Evolutionary conservation across 2,329 filamentous ascomycete species (phyloP).

Genomic region (Cordyceps militaris): DNA sequence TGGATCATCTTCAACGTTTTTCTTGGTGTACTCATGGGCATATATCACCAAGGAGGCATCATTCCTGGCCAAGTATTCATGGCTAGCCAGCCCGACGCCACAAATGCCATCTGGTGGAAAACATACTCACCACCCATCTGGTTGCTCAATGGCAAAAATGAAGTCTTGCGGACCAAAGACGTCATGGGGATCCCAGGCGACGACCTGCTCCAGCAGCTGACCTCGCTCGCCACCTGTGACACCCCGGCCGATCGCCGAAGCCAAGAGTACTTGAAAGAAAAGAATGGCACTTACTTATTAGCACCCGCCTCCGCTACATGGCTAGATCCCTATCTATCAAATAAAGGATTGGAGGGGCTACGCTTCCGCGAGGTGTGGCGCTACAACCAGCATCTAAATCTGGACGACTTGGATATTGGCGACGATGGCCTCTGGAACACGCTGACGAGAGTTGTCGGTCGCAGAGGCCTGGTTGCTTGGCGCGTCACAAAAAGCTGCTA

Average conservation of each 20-base stretch:
- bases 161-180: conserved; percentile 62
- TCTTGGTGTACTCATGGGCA: conserved; percentile 68
- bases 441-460: conserved; percentile 57
- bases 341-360: conserved; percentile 53
- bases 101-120: conserved; percentile 75
- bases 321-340: conserved; percentile 55
- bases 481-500: conserved; percentile 56
- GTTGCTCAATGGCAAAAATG: conserved; percentile 70
- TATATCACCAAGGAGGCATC: conserved; percentile 74
- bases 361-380: conserved; percentile 65
- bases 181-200: conserved; percentile 65
- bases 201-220: conserved; percentile 51
- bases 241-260: conserved; percentile 48
- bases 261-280: conserved; percentile 51
- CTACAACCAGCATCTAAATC: conserved; percentile 60
- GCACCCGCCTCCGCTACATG: conserved; percentile 66
- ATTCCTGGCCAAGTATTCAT: conserved; percentile 70
- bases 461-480: conserved; percentile 56
- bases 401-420: conserved; percentile 74
- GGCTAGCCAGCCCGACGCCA: conserved; percentile 60
- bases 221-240: conserved; percentile 55
- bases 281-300: conserved; percentile 61
- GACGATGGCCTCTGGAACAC: conserved; percentile 71
- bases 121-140: conserved; percentile 77
- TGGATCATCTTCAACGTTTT: conserved; percentile 66